Percentiles rank a stretch among this genome's conserved stretches.
These are phyloP conservation scores for Dactylellina cionopaga DNA, from an alignment of 2,329 filamentous ascomycete species.

Conservation along the genomic window DNA sequence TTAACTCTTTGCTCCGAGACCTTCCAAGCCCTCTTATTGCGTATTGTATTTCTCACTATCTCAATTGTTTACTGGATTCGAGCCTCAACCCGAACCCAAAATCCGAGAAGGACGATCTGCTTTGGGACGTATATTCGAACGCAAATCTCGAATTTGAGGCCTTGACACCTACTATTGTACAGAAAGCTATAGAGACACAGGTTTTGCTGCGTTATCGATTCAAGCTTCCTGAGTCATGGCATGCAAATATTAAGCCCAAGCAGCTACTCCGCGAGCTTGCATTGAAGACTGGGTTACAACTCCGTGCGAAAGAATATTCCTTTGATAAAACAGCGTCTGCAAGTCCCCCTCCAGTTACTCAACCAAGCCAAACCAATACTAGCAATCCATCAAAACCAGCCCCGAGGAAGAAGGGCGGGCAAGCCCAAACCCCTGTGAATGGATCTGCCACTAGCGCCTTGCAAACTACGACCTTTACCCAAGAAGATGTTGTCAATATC, in stretches of 20 bases:
- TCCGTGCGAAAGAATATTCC: conserved; percentile 79
- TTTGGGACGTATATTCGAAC: conserved; percentile 81
- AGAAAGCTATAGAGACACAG: conserved; percentile 75
- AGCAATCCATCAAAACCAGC: conserved; percentile 52
- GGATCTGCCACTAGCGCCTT: conserved; percentile 56
- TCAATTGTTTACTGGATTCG: conserved; percentile 90
- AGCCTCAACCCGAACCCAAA: conserved; percentile 79
- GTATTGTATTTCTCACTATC: conserved; percentile 81
- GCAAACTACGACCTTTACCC: conserved; percentile 71
- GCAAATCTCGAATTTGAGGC: conserved; percentile 83
- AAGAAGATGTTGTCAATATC: conserved; percentile 89
- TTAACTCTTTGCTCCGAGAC: conserved; percentile 79
- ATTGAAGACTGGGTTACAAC: conserved; percentile 87
- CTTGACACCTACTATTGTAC: conserved; percentile 77
- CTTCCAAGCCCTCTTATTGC: conserved; percentile 83
- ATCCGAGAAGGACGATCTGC: conserved; percentile 77
- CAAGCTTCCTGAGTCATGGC: conserved; percentile 75
- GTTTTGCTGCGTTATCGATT: conserved; percentile 79
- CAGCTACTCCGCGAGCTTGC: conserved; percentile 90
- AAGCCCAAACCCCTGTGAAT: conserved; percentile 61
- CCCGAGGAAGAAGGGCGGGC: conserved; percentile 60
- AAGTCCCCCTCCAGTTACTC: conserved; percentile 56
- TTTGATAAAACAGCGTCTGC: conserved; percentile 65
- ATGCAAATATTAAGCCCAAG: conserved; percentile 73
- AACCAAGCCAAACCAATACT: conserved; percentile 61